Conservation (phyloP, 805 yeast species). For the Monosporozyma yasuniensis region DNA sequence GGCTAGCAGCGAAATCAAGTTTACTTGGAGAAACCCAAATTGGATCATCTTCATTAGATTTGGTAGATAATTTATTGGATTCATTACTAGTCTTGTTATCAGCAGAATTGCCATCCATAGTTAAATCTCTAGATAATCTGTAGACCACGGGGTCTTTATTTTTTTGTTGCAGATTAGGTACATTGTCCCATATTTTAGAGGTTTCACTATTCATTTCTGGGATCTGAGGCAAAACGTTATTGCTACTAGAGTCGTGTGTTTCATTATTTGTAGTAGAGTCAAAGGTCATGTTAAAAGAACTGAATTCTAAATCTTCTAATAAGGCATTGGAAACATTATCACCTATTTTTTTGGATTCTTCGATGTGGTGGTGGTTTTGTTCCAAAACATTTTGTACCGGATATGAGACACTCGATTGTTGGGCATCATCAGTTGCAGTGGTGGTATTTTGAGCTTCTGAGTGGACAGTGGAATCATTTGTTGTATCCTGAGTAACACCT, state of each 20-base stretch:
- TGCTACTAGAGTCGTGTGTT: not conserved
- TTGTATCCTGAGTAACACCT: not conserved
- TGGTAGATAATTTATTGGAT: not conserved
- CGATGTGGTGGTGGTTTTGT: not conserved
- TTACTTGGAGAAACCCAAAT: slow-evolving; percentile 31
- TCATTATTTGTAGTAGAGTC: slow-evolving; percentile 8
- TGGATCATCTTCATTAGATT: slow-evolving; percentile 20
- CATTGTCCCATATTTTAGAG: not conserved
- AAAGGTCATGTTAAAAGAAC: slow-evolving; percentile 28
- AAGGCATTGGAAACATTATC: slow-evolving; percentile 2
- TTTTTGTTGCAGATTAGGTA: not conserved
- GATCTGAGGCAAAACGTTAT: not conserved
- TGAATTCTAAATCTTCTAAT: slow-evolving; percentile 26
- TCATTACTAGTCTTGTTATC: not conserved
- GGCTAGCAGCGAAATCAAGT: slow-evolving; percentile 13
- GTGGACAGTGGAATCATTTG: not conserved
- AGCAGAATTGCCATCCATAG: slow-evolving; percentile 3
- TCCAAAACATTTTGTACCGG: not conserved
- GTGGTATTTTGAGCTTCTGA: not conserved
- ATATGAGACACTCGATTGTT: not conserved
- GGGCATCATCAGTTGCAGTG: not conserved
- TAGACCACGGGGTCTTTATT: slow-evolving; percentile 8
- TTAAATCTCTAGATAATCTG: slow-evolving; percentile 9
- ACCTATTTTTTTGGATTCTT: not conserved
- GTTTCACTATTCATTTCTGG: not conserved